Evolutionary conservation across 805 yeast species (phyloP).

Genomic region (Candida vaughaniae): DNA sequence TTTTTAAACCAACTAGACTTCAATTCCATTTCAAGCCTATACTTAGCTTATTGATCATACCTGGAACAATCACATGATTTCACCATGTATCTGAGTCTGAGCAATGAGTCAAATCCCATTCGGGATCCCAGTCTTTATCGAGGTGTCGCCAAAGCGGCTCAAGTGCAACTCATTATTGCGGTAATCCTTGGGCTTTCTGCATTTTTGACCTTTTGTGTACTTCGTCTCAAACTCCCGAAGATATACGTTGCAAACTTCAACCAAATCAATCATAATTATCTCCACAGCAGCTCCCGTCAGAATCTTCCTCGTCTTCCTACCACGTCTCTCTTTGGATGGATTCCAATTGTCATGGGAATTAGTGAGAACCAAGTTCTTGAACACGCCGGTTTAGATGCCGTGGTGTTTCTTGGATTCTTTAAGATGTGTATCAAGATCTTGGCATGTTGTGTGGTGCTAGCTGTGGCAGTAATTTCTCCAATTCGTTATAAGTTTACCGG

Average conservation of each 20-base stretch:
- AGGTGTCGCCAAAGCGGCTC: slow-evolving; percentile 53
- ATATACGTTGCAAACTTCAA: slow-evolving; percentile 79
- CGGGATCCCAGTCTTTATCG: slow-evolving; percentile 16
- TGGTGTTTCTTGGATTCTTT: slow-evolving; percentile 87
- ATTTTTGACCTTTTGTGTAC: slow-evolving; percentile 63
- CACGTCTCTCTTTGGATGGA: slow-evolving; percentile 75
- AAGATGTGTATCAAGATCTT: slow-evolving; percentile 78
- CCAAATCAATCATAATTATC: slow-evolving; percentile 41
- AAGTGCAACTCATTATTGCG: slow-evolving; percentile 77
- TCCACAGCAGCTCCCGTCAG: slow-evolving; percentile 43
- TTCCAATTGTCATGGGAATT: slow-evolving; percentile 60
- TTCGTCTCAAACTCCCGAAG: slow-evolving; percentile 74
- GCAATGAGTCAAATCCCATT: no score
- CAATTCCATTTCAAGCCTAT: no score
- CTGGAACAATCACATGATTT: no score
- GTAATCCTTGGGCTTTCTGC: slow-evolving; percentile 65
- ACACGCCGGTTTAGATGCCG: slow-evolving; percentile 93
- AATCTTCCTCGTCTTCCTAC: slow-evolving; percentile 59
- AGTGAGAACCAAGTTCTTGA: slow-evolving; percentile 77
- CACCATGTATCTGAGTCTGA: no score
- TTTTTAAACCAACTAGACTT: no score
- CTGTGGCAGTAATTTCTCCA: slow-evolving; percentile 78
- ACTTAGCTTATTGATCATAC: no score
- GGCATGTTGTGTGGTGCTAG: slow-evolving; percentile 62
- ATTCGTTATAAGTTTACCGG: slow-evolving; percentile 83